These are phyloP conservation scores for Melanogaster broomeanus DNA, from an alignment of 768 basidiomycete species.

Conservation along the genomic window DNA sequence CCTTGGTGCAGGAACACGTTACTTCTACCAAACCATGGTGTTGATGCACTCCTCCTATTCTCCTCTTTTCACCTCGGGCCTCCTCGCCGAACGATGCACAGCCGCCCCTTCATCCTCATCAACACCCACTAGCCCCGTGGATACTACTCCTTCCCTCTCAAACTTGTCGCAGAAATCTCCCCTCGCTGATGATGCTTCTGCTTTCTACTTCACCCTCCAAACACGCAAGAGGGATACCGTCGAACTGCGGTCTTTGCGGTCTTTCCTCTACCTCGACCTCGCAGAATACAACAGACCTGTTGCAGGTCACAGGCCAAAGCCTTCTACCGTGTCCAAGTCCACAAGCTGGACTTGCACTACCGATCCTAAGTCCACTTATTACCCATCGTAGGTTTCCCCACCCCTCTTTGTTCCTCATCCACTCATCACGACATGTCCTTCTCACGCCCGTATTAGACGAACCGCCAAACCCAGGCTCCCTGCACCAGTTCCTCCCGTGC, in stretches of 20 bases:
- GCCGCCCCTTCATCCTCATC: constrained; percentile 18
- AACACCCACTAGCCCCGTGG: constrained; percentile 12
- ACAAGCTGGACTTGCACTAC: constrained; percentile 30
- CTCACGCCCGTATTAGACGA: constrained; percentile 17
- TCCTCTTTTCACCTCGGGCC: constrained; percentile 65
- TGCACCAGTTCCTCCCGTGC: constrained; percentile 8
- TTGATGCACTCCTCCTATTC: constrained; percentile 43
- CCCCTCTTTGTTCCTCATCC: not conserved
- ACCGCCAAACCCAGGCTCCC: constrained; percentile 24
- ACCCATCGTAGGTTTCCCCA: constrained; percentile 17
- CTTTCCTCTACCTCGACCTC: constrained; percentile 70
- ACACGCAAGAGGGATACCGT: constrained; percentile 38
- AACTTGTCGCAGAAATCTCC: constrained; percentile 1
- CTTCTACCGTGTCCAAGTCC: constrained; percentile 30
- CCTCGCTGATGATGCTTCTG: constrained; percentile 31
- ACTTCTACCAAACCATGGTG: constrained; percentile 1
- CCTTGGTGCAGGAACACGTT: too few relatives aligned
- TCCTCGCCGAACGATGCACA: constrained; percentile 40
- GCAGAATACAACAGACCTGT: constrained; percentile 51
- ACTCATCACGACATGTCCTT: not conserved
- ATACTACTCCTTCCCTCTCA: not conserved
- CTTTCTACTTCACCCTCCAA: constrained; percentile 51
- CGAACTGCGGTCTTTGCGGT: constrained; percentile 57
- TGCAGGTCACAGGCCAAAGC: constrained; percentile 39
- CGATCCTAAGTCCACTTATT: constrained; percentile 10